Evolutionary conservation across 345 rosid species (phyloP).

Genomic region (Chamaenerion angustifolium): DNA sequence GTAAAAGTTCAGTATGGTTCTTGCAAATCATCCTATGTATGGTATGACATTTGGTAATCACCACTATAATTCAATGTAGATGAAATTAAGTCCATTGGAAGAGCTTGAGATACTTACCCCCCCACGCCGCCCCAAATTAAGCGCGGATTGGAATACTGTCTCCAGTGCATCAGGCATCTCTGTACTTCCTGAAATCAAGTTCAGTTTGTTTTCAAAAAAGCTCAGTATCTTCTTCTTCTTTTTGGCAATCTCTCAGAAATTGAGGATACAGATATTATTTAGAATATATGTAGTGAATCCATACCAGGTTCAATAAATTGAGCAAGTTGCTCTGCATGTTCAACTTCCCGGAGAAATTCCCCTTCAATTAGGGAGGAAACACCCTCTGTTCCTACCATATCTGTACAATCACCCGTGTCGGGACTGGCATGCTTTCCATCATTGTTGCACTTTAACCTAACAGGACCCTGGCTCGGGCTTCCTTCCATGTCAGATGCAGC

Average conservation of each 20-base stretch:
- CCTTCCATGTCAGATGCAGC: slow-evolving; percentile 87
- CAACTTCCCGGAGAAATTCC: slow-evolving; percentile 72
- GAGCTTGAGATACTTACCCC: slow-evolving; percentile 43
- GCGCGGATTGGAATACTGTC: slow-evolving; percentile 82
- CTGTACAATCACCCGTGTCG: slow-evolving; percentile 22
- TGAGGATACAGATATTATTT: neutral
- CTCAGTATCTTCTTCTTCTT: too few species aligned
- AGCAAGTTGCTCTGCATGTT: slow-evolving; percentile 73
- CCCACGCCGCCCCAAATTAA: slow-evolving; percentile 60
- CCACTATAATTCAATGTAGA: neutral
- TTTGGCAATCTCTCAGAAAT: too few species aligned
- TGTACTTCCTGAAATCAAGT: slow-evolving; percentile 36
- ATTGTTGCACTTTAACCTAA: slow-evolving; percentile 35
- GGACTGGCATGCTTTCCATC: slow-evolving; percentile 35
- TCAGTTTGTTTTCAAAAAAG: too few species aligned
- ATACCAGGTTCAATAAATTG: slow-evolving; percentile 67
- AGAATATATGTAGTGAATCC: slow-evolving; percentile 7
- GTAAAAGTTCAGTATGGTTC: neutral
- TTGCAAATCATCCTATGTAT: too few species aligned
- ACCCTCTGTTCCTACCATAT: slow-evolving; percentile 27
- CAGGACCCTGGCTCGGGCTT: slow-evolving; percentile 46
- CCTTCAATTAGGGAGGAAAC: slow-evolving; percentile 49
- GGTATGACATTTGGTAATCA: neutral
- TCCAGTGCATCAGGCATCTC: slow-evolving; percentile 98
- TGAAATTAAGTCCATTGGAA: neutral